Evolutionary conservation across 805 yeast species (phyloP), one percentile per base, ranked within the genome.

Genomic region (Ogataea naganishii): DNA sequence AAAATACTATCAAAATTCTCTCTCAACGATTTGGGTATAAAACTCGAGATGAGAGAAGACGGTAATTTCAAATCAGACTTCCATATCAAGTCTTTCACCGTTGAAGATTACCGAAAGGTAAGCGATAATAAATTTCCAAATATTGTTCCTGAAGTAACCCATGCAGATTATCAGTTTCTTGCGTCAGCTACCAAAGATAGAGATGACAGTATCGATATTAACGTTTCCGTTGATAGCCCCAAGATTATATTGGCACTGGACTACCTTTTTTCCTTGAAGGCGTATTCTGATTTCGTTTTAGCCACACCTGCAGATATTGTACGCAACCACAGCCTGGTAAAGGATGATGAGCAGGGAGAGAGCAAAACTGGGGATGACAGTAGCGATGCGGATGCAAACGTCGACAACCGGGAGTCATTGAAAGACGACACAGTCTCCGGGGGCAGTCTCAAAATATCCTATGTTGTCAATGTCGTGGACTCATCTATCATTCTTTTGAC

Each of bases 221-320:
- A 76, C 45, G 47, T 80, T 4, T 73, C 85, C 0, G 67, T 89
- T 8, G 94, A 84, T 36, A 80, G 79, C 37, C 96, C 96, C 0
- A 72, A 70, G 34, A 68, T 80, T 8, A 75, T 92, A 28, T 51
- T 92, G 18, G 96, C 96, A 0, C 58, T 92, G 41, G 97, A 88
- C 47, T 88, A 84, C 51, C 46, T 89, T 20, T 72, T 88, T 52
- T 83, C 92, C 2, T 46, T 92, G 40, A 81, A 81, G 39, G 48
- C 60, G 0, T 88, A 79, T 48, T 51, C 62, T n/a, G 76, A 69
- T 32, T 61, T 60, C 25, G 82, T 75, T 0, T 39, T 69, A 16
- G 55, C 17, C 18, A 10, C 18, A 3, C 29, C 32, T 4, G 20
- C 30, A 10, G 4, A 27, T 4, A 31, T 32, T 20, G 36, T 20